Base-by-base conservation (phyloP, 2,329 filamentous ascomycete genomes). In the Chaetomiaceae sp. region DNA sequence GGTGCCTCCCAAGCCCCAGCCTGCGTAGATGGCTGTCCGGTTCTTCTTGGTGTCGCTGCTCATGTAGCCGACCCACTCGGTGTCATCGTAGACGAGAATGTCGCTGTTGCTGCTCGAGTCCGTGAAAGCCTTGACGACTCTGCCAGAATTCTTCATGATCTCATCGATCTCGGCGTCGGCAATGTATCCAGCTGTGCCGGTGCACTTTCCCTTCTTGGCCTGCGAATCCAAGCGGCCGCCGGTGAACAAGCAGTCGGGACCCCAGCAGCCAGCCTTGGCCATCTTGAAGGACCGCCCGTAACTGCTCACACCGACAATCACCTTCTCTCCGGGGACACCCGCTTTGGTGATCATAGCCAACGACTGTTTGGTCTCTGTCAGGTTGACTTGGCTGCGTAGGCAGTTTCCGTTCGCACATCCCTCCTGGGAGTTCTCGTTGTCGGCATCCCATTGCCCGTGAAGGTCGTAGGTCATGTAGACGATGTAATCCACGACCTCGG, bases 231-330 rank as follows among this genome's bases (percentile, higher is more conserved):
- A 33, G 2, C 47, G 27, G 8, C 48, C 49, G 10, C 72, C 69
- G 1, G 60, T 65, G 45, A 64, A 73, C 2, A 43, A 57, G 61
- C 71, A 75, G 20, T 50, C 53, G 0, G 64, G 60, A 3, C 59
- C 63, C 23, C 44, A 51, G 62, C 71, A 73, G 30, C 59, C 61
- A 1, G 56, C 30, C 2, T 65, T 30, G 1, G 56, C 51, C 69
- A 73, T 71, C 14, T 59, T 33, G 56, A 71, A 72, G 1, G 57
- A 62, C 0, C 69, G 60, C 0, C 68, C 71, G 53, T 72, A 72
- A 56, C 65, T 70, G 7, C 61, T 38, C 1, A 69, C 50, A 5
- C 71, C 69, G 3, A 70, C 64, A 11, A 66, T 29, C 34, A 73
- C 36, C 54, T 68, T 68, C 32, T 63, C 60, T 0, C 60, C 48